Conservation (phyloP, 1,139 yeast species). For the Taphrina confusa region DNA sequence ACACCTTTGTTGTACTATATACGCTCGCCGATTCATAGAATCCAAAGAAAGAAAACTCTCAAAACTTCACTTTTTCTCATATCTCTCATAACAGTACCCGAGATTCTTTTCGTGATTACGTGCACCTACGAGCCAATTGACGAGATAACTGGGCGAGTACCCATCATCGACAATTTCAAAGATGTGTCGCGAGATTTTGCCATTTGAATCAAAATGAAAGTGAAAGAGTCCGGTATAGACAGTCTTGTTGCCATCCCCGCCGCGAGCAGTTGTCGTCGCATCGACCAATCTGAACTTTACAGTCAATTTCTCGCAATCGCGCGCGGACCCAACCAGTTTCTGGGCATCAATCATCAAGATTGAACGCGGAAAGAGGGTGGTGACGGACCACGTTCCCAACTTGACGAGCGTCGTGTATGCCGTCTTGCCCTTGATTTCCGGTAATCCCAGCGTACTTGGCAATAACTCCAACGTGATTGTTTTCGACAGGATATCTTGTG, state of each 20-base stretch:
- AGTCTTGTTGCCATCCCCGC: not conserved
- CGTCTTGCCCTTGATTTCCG: conserved; percentile 29
- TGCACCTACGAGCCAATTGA: conserved; percentile 8
- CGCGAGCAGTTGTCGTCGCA: not conserved
- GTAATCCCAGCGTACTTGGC: conserved; percentile 22
- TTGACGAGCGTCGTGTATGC: conserved; percentile 19
- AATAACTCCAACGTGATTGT: conserved; percentile 19
- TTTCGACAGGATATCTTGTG: conserved; percentile 17
- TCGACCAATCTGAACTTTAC: conserved; percentile 27
- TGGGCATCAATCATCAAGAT: conserved; percentile 7
- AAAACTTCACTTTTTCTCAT: not conserved
- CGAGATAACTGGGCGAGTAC: conserved; percentile 9
- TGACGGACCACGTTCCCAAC: conserved; percentile 28
- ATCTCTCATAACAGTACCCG: conserved; percentile 20
- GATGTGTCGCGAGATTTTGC: conserved; percentile 24
- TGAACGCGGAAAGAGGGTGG: conserved; percentile 8
- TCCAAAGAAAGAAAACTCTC: not conserved
- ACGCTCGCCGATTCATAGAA: not conserved
- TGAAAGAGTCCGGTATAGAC: conserved; percentile 28
- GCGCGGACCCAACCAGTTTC: conserved; percentile 14
- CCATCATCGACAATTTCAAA: conserved; percentile 25
- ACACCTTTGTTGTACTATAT: no score
- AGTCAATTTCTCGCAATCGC: not conserved
- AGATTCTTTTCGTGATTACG: conserved; percentile 1
- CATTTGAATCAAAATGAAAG: conserved; percentile 27